These are phyloP conservation scores for Patellaria atrata DNA, from an alignment of 495 filamentous ascomycete genomes.

Conservation along the genomic window DNA sequence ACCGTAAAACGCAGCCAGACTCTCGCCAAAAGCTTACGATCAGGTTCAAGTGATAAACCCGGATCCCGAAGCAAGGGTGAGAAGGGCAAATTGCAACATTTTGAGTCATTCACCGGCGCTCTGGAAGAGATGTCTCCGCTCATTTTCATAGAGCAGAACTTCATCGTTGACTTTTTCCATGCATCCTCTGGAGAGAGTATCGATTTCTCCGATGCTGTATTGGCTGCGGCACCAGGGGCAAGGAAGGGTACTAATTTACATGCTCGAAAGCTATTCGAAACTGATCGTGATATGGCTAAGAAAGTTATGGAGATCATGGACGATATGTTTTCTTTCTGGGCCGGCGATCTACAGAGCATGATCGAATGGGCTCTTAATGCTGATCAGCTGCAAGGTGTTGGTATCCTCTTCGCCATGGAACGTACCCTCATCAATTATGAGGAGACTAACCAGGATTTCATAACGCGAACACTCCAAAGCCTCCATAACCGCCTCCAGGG, in stretches of 20 bases:
- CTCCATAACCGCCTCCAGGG: slow-evolving; percentile 59
- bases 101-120: slow-evolving; percentile 69
- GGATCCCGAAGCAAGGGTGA: slow-evolving; percentile 48
- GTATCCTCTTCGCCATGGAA: slow-evolving; percentile 69
- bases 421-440: slow-evolving; percentile 58
- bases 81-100: slow-evolving; percentile 53
- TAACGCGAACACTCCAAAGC: slow-evolving; percentile 63
- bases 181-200: slow-evolving; percentile 57
- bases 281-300: slow-evolving; percentile 68
- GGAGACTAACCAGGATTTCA: slow-evolving; percentile 84
- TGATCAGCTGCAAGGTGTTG: slow-evolving; percentile 86
- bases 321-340: slow-evolving; percentile 66
- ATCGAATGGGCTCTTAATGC: slow-evolving; percentile 69
- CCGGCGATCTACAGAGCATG: slow-evolving; percentile 60
- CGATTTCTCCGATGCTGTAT: slow-evolving; percentile 72
- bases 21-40: slow-evolving; percentile 62
- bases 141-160: slow-evolving; percentile 85
- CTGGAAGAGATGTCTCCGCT: slow-evolving; percentile 65
- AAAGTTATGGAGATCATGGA: slow-evolving; percentile 74
- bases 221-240: slow-evolving; percentile 46
- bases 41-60: slow-evolving; percentile 48
- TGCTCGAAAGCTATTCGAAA: slow-evolving; percentile 59
- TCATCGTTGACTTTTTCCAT: slow-evolving; percentile 86
- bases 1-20: slow-evolving; percentile 81
- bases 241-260: slow-evolving; percentile 55